A percentile compares a stretch with the other conserved stretches of the same genome.
phyloP scores from a whole-genome alignment of 2,329 filamentous ascomycete genomes.

The Alternaria consortialis region DNA sequence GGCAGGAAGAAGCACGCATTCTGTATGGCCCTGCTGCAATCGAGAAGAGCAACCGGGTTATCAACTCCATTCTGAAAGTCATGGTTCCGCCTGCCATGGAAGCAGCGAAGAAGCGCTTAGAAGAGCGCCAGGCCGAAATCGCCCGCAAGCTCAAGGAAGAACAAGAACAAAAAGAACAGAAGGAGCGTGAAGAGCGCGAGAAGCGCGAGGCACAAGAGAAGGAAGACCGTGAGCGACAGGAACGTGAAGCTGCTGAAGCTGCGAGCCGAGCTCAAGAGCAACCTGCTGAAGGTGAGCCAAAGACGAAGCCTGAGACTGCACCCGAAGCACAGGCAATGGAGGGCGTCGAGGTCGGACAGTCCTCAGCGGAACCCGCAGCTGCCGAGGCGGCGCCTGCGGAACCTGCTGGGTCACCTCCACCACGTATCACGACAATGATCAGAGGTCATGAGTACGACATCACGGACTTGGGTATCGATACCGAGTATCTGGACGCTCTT shows the following conservation, averaged over 20 bases:
- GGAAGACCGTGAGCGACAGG: slow-evolving; percentile 52
- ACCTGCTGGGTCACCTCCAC: slow-evolving; percentile 44
- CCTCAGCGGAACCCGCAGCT: slow-evolving; percentile 29
- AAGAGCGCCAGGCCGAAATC: slow-evolving; percentile 77
- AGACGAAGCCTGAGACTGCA: slow-evolving; percentile 51
- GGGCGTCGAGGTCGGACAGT: slow-evolving; percentile 69
- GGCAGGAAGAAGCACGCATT: slow-evolving; percentile 89
- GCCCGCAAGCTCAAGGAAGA: slow-evolving; percentile 70
- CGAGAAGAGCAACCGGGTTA: slow-evolving; percentile 74
- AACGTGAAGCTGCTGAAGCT: slow-evolving; percentile 53
- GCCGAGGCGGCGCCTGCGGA: slow-evolving; percentile 36
- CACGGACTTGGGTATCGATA: slow-evolving; percentile 91
- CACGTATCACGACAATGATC: slow-evolving; percentile 81
- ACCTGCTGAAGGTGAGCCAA: slow-evolving; percentile 25
- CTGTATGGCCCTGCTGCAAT: slow-evolving; percentile 75
- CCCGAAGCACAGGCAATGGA: slow-evolving; percentile 71
- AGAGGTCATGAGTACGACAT: slow-evolving; percentile 90
- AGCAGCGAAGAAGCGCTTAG: slow-evolving; percentile 76
- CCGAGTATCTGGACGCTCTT: slow-evolving; percentile 94
- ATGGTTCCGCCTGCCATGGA: slow-evolving; percentile 87
- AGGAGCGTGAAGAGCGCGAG: slow-evolving; percentile 67
- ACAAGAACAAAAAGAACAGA: slow-evolving; percentile 68
- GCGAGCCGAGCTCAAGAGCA: slow-evolving; percentile 48
- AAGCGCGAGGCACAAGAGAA: slow-evolving; percentile 63
- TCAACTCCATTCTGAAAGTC: slow-evolving; percentile 73